Conservation (phyloP, 139 green algal genomes). For the Yamagishiella unicocca region DNA sequence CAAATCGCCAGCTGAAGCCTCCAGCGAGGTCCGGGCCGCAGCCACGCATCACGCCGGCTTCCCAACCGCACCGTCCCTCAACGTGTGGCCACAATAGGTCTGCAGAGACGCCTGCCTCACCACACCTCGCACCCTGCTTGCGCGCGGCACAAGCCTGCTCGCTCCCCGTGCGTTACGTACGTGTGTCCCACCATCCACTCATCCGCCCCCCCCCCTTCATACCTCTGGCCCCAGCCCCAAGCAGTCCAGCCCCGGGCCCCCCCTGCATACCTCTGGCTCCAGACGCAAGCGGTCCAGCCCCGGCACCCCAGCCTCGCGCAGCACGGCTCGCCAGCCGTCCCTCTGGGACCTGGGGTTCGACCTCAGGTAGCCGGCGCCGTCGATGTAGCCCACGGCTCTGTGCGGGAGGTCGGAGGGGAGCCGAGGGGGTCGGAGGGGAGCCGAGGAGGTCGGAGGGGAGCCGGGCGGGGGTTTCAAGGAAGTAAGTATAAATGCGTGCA, state of each 20-base stretch:
- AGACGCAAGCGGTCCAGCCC: slow-evolving; percentile 9
- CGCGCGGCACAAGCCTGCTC: neutral
- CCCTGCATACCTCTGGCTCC: slow-evolving; percentile 5
- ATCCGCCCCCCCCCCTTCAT: neutral
- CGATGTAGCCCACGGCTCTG: slow-evolving; percentile 7
- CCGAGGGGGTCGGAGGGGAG: neutral
- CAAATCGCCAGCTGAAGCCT: no score
- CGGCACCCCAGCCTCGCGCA: neutral
- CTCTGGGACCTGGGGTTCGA: slow-evolving; percentile 42
- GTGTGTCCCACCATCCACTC: neutral
- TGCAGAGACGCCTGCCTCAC: neutral
- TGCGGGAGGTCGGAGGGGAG: neutral
- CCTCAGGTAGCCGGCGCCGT: slow-evolving; percentile 16
- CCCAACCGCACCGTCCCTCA: no score
- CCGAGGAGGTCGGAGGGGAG: neutral
- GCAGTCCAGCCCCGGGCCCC: neutral
- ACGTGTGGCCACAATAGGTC: no score
- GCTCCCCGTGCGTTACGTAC: neutral
- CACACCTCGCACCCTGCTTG: neutral
- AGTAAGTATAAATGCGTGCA: neutral
- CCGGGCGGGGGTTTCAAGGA: neutral
- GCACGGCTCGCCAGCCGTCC: slow-evolving; percentile 9
- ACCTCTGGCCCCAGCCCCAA: neutral
- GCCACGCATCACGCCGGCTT: no score
- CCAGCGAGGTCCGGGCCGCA: no score